Base-by-base conservation (phyloP, 768 basidiomycete genomes). In the Mycena latifolia region DNA sequence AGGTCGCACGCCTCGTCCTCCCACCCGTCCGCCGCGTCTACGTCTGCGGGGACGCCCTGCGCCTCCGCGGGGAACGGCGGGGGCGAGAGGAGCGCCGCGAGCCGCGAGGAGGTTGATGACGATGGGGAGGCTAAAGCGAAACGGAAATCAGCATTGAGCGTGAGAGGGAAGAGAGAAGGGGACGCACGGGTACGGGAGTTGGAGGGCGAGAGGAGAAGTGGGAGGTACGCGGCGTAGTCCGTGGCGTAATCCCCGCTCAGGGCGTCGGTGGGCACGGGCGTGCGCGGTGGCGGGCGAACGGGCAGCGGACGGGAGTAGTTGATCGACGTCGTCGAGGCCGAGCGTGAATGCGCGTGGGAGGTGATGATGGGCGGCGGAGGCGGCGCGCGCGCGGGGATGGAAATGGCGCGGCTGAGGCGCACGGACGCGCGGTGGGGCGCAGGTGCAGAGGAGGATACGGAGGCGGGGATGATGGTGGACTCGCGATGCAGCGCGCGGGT, bases 21-120 rank as follows among this genome's bases (percentile, higher is more conserved):
- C 57, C 52, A 63, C 18, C 39, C 53, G 14, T 53, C 58, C 2
- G 50, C 65, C 10, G 33, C 66, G 3, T 24, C 57, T 31, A 67
- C 55, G 24, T 69, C 67, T 14, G 25, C 20, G 11, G 57, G 63
- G 9, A 69, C 45, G 41, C 25, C 41, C 50, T 59, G 50, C 33
- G 25, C n/a, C 35, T 51, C 67, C 7, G 52, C 33, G 18, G 67
- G 50, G 25, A 61, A 57, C 4, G 24, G 33, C 14, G 57, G 62
- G 2, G 63, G 63, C 17, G 62, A 61, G 63, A 69, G 59, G n/a
- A 69, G 58, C 15, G 67, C 47, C 15, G 59, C 67, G 41, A 65
- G 63, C 27, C 57, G 28, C 20, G 54, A 33, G 5, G 37, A 39
- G 37, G 7, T 39, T 17, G 37, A n/a, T 6, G 41, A 43, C n/a